phyloP scores from a whole-genome alignment of 495 filamentous ascomycete genomes.

The Lasiosphaeria ovina region DNA sequence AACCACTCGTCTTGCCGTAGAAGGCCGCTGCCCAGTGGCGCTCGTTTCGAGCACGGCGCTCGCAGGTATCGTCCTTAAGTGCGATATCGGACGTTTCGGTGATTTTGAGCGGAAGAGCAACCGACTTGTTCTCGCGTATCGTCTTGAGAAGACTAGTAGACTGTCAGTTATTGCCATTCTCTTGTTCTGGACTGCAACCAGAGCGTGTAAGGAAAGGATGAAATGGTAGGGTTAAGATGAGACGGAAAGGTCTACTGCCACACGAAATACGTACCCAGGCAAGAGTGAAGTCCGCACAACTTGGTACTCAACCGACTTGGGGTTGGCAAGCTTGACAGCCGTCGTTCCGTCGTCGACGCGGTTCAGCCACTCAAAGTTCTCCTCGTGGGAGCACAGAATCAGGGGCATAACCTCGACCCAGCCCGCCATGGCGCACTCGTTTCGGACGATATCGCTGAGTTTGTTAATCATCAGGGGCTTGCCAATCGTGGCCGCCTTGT shows the following conservation, averaged over 20 bases:
- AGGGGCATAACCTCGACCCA: conserved; percentile 97
- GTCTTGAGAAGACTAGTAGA: conserved; percentile 76
- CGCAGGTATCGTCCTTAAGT: conserved; percentile 74
- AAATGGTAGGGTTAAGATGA: too few species aligned
- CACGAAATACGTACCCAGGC: conserved; percentile 52
- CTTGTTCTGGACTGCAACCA: neutral
- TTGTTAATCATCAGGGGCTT: conserved; percentile 91
- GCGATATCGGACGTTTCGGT: conserved; percentile 92
- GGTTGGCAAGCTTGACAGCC: conserved; percentile 87
- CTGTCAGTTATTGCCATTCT: neutral
- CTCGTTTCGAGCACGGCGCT: conserved; percentile 88
- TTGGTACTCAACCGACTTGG: conserved; percentile 95
- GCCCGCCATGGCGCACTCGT: conserved; percentile 89
- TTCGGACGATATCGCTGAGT: conserved; percentile 84
- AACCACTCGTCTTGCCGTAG: conserved; percentile 92
- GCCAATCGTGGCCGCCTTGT: conserved; percentile 78
- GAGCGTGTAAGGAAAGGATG: neutral
- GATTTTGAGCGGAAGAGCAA: conserved; percentile 84
- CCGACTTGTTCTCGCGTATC: conserved; percentile 88
- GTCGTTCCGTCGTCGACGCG: conserved; percentile 83
- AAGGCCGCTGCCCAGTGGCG: conserved; percentile 92
- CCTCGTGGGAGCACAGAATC: conserved; percentile 95
- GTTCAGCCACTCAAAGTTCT: conserved; percentile 97
- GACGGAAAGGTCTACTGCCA: neutral
- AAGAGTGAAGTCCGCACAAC: conserved; percentile 87